These are phyloP conservation scores for Thamnidium elegans DNA, from an alignment of 192 early-diverging fungal species.

Conservation along the genomic window DNA sequence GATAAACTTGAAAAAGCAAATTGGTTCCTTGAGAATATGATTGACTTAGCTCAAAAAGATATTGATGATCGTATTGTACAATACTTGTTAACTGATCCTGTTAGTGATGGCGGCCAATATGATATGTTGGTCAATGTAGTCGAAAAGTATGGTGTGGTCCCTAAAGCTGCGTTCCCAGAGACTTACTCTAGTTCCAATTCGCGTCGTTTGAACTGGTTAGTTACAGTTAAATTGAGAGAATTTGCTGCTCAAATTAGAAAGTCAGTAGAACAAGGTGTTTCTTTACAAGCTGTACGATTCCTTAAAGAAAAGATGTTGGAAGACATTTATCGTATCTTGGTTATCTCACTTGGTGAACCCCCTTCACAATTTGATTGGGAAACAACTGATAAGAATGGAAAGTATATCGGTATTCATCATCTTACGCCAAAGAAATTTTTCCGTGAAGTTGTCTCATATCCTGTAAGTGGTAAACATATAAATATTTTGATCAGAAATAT, in stretches of 20 bases:
- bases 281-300: conserved; percentile 38
- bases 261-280: conserved; percentile 37
- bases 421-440: conserved; percentile 65
- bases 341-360: conserved; percentile 70
- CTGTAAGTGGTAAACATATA: conserved; percentile 32
- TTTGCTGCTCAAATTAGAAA: conserved; percentile 60
- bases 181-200: conserved; percentile 61
- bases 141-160: conserved; percentile 73
- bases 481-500: neutral
- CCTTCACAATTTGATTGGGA: conserved; percentile 66
- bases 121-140: conserved; percentile 78
- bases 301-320: conserved; percentile 59
- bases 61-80: conserved; percentile 67
- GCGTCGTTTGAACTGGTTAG: conserved; percentile 54
- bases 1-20: conserved; percentile 81
- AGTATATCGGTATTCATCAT: conserved; percentile 50
- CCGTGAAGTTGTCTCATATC: conserved; percentile 55
- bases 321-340: conserved; percentile 67
- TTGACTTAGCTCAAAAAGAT: conserved; percentile 58
- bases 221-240: conserved; percentile 67
- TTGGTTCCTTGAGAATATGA: conserved; percentile 78
- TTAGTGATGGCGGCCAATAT: conserved; percentile 75
- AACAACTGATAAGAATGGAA: conserved; percentile 69
- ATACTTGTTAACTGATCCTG: conserved; percentile 63
- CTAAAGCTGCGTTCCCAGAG: conserved; percentile 65